These are phyloP conservation scores for Grosmannia huntii DNA, from an alignment of 2,329 filamentous ascomycete genomes.

Conservation along the genomic window DNA sequence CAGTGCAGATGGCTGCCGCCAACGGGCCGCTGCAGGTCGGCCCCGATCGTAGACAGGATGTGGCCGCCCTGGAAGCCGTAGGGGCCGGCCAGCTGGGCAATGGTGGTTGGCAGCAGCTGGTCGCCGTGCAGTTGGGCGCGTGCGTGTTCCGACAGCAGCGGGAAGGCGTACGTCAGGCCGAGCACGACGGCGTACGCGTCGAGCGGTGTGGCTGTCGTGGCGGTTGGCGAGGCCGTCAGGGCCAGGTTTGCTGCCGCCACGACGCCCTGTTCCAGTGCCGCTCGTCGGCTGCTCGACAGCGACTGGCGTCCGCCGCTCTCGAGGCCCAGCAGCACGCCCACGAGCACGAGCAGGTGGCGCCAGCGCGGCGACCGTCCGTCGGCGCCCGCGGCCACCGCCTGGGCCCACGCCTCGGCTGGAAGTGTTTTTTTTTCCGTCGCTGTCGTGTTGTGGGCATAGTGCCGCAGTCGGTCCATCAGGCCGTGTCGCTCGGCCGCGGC, in stretches of 20 bases:
- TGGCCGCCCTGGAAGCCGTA: conserved; percentile 67
- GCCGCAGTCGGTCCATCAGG: conserved; percentile 1
- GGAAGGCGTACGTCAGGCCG: conserved; percentile 66
- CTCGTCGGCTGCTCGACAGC: conserved; percentile 50
- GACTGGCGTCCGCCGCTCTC: conserved; percentile 49
- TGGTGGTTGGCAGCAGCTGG: conserved; percentile 53
- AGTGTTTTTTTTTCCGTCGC: conserved; percentile 19
- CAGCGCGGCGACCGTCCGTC: conserved; percentile 53
- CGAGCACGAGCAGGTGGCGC: conserved; percentile 73
- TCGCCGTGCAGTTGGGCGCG: conserved; percentile 52
- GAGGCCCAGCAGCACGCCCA: conserved; percentile 66
- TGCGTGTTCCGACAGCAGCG: conserved; percentile 50
- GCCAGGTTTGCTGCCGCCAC: conserved; percentile 67
- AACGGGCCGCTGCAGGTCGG: conserved; percentile 35
- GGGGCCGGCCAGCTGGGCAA: conserved; percentile 53
- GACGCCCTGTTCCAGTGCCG: conserved; percentile 59
- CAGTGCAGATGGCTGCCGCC: conserved; percentile 52
- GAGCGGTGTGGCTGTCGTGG: conserved; percentile 23
- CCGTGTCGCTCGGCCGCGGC: conserved; percentile 18
- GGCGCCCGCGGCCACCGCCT: conserved; percentile 42
- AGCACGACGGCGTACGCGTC: conserved; percentile 47
- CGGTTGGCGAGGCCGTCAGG: conserved; percentile 32
- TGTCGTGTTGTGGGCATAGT: not conserved
- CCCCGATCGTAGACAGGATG: conserved; percentile 57
- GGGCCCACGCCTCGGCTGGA: conserved; percentile 39